Conservation (phyloP, 2,329 filamentous ascomycete genomes). For the Catunica adiposa region DNA sequence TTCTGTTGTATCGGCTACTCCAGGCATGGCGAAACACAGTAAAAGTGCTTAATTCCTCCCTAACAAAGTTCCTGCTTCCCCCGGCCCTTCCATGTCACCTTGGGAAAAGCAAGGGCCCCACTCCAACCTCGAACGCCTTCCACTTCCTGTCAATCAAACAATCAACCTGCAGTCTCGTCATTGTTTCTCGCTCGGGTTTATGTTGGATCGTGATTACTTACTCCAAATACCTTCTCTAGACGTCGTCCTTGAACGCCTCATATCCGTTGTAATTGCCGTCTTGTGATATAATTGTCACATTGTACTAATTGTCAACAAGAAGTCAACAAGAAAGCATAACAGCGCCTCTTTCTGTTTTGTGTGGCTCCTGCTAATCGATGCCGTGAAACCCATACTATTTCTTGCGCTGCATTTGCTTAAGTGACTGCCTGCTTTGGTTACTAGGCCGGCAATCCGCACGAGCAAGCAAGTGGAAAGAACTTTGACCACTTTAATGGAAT, state of each 20-base stretch:
- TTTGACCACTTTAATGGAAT: slow-evolving; percentile 1
- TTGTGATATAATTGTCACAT: neutral
- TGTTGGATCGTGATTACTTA: neutral
- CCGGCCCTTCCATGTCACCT: neutral
- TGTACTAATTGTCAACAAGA: too few species aligned
- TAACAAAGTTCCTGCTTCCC: neutral
- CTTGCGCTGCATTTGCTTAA: neutral
- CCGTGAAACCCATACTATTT: neutral
- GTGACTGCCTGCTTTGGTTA: too few species aligned
- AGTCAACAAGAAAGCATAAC: too few species aligned
- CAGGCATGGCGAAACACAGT: neutral
- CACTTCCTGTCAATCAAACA: neutral
- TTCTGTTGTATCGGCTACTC: neutral
- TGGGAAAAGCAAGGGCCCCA: neutral
- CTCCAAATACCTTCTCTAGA: too few species aligned
- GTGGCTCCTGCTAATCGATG: neutral
- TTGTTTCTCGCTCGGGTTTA: neutral
- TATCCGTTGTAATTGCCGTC: neutral
- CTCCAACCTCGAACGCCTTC: neutral
- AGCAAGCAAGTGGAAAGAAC: neutral
- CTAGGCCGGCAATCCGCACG: too few species aligned
- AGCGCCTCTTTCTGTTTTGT: neutral
- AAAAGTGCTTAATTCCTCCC: neutral
- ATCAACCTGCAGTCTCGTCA: too few species aligned
- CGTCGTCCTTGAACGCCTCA: too few species aligned